Conservation (phyloP, 352 stramenopile species). For the Phytophthora chlamydospora region DNA sequence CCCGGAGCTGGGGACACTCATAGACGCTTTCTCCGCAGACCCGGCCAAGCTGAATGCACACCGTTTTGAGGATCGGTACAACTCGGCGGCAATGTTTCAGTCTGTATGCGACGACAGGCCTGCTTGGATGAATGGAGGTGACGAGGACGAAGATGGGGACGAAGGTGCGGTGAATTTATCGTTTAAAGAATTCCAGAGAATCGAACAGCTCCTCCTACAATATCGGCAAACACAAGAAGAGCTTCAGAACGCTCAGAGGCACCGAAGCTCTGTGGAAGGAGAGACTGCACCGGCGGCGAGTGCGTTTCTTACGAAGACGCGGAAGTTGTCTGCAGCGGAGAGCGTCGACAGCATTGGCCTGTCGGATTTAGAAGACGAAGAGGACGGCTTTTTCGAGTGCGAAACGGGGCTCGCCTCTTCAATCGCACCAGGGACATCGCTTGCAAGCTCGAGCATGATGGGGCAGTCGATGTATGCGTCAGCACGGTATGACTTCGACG, state of each 20-base stretch:
- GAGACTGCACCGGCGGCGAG: constrained; percentile 1
- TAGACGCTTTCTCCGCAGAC: constrained; percentile 67
- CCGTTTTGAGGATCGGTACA: constrained; percentile 31
- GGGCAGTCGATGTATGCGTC: constrained; percentile 87
- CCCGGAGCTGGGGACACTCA: constrained; percentile 64
- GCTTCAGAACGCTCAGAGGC: constrained; percentile 40
- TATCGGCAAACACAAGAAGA: constrained; percentile 84
- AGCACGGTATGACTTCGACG: constrained; percentile 56
- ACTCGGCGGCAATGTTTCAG: constrained; percentile 65
- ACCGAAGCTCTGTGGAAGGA: constrained; percentile 26
- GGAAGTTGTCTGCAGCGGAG: constrained; percentile 71
- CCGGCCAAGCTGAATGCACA: constrained; percentile 18
- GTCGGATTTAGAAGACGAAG: constrained; percentile 85
- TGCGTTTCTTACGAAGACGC: constrained; percentile 34
- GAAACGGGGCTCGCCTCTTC: constrained; percentile 57
- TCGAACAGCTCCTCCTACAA: constrained; percentile 79
- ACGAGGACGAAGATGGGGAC: constrained; percentile 45
- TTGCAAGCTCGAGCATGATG: constrained; percentile 59
- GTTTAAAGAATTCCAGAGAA: constrained; percentile 83
- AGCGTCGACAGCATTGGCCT: constrained; percentile 83
- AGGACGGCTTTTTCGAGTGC: constrained; percentile 82
- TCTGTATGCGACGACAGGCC: constrained; percentile 77
- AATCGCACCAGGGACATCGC: constrained; percentile 38
- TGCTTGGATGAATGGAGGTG: constrained; percentile 51
- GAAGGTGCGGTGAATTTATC: constrained; percentile 60